Conservation (phyloP, 2,329 filamentous ascomycete genomes). For the Cladosporium sp. region DNA sequence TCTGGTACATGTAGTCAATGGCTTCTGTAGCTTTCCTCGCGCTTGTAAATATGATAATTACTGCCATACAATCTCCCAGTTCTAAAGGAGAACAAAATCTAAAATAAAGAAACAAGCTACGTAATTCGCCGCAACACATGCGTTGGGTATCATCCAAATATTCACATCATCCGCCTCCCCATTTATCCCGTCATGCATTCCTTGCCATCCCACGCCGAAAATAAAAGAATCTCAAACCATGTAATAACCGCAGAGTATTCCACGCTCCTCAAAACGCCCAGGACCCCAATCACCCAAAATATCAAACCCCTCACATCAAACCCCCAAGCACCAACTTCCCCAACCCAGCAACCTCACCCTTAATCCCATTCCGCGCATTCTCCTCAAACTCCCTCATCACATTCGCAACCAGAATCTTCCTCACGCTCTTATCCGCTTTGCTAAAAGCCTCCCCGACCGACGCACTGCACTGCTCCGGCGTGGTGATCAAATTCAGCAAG, state of each 20-base stretch:
- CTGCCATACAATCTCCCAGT: no score
- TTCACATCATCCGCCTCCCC: not conserved
- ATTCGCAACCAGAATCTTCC: constrained; percentile 84
- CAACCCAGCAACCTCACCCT: constrained; percentile 77
- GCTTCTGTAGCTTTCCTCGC: no score
- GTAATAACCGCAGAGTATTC: no score
- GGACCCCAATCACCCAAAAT: constrained; percentile 5
- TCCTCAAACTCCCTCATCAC: constrained; percentile 94
- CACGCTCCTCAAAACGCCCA: not conserved
- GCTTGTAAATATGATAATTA: no score
- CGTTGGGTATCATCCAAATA: not conserved
- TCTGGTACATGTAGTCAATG: no score
- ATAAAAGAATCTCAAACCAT: not conserved
- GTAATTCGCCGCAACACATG: constrained; percentile 11
- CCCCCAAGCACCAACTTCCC: constrained; percentile 87
- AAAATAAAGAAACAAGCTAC: not conserved
- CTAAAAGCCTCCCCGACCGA: constrained; percentile 76
- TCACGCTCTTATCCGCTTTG: constrained; percentile 80
- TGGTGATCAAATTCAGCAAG: constrained; percentile 70
- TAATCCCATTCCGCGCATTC: constrained; percentile 68
- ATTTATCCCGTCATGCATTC: no score
- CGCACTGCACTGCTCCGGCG: constrained; percentile 66
- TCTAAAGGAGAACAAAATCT: no score
- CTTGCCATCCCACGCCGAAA: not conserved
- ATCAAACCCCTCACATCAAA: constrained; percentile 67